phyloP scores from a whole-genome alignment of 441 rosid genomes.

The Geranium incanum region DNA sequence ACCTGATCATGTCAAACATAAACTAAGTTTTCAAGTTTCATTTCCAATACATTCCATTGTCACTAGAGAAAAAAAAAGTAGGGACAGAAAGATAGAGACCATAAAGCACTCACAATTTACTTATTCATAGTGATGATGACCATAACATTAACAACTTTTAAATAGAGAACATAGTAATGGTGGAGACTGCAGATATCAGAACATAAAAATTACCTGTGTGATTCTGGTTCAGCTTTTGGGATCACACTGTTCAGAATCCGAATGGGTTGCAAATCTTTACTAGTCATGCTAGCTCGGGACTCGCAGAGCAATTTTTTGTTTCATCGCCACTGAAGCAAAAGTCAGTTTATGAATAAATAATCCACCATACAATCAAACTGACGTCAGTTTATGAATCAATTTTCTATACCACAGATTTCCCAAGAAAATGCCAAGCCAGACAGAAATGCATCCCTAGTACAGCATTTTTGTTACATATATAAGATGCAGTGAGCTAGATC shows the following conservation, averaged over 20 bases:
- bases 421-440: neutral
- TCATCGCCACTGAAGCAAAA: neutral
- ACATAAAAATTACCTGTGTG: slow-evolving; percentile 2
- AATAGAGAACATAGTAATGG: neutral
- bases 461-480: neutral
- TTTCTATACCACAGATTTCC: neutral
- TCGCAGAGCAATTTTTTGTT: neutral
- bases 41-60: slow-evolving; percentile 3
- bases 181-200: neutral
- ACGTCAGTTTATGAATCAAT: neutral
- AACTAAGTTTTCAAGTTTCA: neutral
- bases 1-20: neutral
- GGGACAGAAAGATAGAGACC: neutral
- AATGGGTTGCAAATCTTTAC: neutral
- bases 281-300: neutral
- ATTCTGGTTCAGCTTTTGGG: neutral
- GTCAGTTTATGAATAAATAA: neutral
- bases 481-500: neutral
- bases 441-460: neutral
- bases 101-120: neutral
- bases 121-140: neutral
- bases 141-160: neutral
- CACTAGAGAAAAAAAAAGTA: neutral
- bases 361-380: neutral
- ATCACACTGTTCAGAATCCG: neutral